A percentile compares a stretch with the other conserved stretches of the same genome.
Evolutionary conservation across 2,329 filamentous ascomycete genomes (phyloP).

Genomic region (Apiospora malaysiana): DNA sequence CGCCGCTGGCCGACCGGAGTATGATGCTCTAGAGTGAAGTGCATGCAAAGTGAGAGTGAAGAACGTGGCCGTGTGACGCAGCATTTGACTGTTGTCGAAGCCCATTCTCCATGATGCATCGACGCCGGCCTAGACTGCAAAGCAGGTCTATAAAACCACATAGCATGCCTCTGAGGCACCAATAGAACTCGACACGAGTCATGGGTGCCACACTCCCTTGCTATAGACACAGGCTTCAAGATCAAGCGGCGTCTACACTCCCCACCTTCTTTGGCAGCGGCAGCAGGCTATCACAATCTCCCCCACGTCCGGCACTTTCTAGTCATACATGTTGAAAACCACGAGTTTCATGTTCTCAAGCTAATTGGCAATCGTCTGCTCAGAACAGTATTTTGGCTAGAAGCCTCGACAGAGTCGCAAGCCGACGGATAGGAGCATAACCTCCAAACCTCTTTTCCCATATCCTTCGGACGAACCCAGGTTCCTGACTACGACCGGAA

Average conservation of each 20-base stretch:
- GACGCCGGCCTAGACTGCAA: not conserved
- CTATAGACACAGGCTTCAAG: slow-evolving; percentile 12
- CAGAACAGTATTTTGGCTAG: not conserved
- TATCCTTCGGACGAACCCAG: slow-evolving; percentile 13
- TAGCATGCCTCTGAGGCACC: slow-evolving; percentile 15
- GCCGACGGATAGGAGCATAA: not conserved
- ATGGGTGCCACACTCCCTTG: slow-evolving; percentile 28
- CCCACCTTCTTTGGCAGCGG: not conserved
- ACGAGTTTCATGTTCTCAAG: slow-evolving; percentile 10
- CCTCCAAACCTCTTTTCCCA: not conserved
- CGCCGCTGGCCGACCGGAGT: not conserved
- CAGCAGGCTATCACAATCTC: slow-evolving; percentile 11
- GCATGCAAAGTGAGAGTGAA: slow-evolving; percentile 6
- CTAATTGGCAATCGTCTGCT: not conserved
- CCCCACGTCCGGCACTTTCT: slow-evolving; percentile 12
- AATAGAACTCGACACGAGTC: slow-evolving; percentile 29
- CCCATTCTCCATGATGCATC: not conserved
- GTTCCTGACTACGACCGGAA: not conserved
- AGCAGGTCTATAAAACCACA: slow-evolving; percentile 9
- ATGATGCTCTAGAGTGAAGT: slow-evolving; percentile 13
- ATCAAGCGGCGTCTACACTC: not conserved
- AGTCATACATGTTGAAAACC: slow-evolving; percentile 12
- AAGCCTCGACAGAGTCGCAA: slow-evolving; percentile 1
- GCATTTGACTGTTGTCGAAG: not conserved
- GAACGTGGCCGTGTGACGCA: slow-evolving; percentile 1